Evolutionary conservation across 805 yeast genomes (phyloP).

Genomic region (Pichia ethanolica): DNA sequence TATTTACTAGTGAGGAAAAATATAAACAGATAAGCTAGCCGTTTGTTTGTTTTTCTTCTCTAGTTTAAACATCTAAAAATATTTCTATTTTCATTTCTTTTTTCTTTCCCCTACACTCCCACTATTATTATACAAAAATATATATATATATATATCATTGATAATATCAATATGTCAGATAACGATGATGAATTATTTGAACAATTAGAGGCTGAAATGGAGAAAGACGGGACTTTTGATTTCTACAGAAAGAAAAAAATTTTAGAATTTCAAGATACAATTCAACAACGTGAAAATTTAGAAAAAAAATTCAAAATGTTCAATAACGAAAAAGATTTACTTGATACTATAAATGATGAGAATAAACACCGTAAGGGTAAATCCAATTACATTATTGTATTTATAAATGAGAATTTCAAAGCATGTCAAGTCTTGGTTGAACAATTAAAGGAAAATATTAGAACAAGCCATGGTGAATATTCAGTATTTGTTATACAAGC

Average conservation of each 20-base stretch:
- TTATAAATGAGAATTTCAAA: constrained; percentile 51
- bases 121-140: not conserved
- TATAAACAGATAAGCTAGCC: no score
- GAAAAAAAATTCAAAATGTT: constrained; percentile 11
- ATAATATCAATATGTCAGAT: constrained; percentile 15
- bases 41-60: no score
- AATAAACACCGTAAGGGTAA: not conserved
- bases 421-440: constrained; percentile 56
- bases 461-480: not conserved
- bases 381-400: constrained; percentile 42
- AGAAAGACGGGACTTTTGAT: constrained; percentile 11
- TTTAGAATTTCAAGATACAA: constrained; percentile 18
- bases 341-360: not conserved
- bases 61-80: no score
- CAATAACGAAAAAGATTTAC: not conserved
- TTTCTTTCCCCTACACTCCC: no score
- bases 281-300: constrained; percentile 35
- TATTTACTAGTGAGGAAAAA: no score
- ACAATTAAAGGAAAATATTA: constrained; percentile 22
- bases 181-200: constrained; percentile 32
- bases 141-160: not conserved
- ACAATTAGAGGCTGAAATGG: constrained; percentile 40
- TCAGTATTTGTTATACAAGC: constrained; percentile 29
- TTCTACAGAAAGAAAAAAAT: constrained; percentile 3
- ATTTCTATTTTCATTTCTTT: no score